phyloP scores from a whole-genome alignment of 2,329 filamentous ascomycete genomes.

The Sporothrix protearum region DNA sequence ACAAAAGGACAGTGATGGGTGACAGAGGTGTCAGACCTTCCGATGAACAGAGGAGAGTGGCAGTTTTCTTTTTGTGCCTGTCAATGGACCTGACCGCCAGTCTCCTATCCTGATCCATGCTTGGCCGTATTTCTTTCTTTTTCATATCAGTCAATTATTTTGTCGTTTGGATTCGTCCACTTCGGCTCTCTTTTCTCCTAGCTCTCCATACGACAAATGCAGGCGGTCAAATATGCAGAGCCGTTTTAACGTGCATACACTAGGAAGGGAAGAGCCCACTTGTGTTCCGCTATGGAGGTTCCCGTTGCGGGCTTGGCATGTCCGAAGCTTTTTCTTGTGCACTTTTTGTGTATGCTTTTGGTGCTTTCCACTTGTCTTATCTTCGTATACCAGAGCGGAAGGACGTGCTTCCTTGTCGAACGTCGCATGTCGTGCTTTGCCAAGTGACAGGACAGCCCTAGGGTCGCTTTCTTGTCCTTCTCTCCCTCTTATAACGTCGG shows the following conservation, averaged over 20 bases:
- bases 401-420: neutral
- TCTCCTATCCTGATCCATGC: neutral
- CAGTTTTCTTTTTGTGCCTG: neutral
- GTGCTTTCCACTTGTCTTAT: no score
- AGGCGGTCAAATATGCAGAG: constrained; percentile 3
- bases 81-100: neutral
- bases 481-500: neutral
- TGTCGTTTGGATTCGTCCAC: neutral
- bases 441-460: neutral
- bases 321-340: neutral
- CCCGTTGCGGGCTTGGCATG: neutral
- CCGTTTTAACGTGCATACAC: constrained; percentile 1
- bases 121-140: neutral
- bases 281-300: neutral
- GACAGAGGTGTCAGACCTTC: neutral
- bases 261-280: neutral
- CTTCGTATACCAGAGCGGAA: neutral
- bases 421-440: neutral
- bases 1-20: neutral
- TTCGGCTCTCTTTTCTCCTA: neutral
- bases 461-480: neutral
- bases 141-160: neutral
- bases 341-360: neutral
- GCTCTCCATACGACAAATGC: neutral
- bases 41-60: neutral